Conservation (phyloP, 176 grass and related monocot species). For the Avena atlantica region DNA sequence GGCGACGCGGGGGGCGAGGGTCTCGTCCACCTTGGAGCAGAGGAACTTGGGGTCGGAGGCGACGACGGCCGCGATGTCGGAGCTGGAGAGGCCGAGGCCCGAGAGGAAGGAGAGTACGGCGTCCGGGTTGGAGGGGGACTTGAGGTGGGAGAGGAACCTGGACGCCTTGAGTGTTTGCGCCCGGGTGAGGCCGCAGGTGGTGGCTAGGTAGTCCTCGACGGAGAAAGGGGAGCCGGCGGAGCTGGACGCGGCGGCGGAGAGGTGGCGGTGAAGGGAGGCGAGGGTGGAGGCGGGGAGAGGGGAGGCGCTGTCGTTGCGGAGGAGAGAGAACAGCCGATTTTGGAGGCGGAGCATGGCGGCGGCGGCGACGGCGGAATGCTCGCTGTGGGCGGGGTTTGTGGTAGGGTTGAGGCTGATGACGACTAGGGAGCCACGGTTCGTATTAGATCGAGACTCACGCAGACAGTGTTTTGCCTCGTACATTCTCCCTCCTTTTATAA, state of each 20-base stretch:
- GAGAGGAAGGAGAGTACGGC: constrained; percentile 39
- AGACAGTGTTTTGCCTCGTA: too few relatives aligned
- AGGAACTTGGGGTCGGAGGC: constrained; percentile 27
- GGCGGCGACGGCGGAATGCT: not conserved
- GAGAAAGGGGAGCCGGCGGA: not conserved
- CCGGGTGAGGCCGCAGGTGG: constrained; percentile 42
- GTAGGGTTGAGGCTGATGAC: not conserved
- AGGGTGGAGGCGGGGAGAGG: not conserved
- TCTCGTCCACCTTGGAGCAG: not conserved
- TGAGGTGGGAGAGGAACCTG: not conserved
- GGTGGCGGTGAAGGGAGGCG: not conserved
- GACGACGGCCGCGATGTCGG: constrained; percentile 37
- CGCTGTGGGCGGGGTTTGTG: not conserved
- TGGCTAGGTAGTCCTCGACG: constrained; percentile 52
- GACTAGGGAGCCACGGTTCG: too few relatives aligned
- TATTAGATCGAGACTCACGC: too few relatives aligned
- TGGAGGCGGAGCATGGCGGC: constrained; percentile 23
- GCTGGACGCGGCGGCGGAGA: not conserved
- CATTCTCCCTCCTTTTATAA: too few relatives aligned
- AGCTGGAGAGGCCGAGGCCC: constrained; percentile 32
- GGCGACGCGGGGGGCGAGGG: constrained; percentile 25
- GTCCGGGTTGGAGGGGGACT: constrained; percentile 33
- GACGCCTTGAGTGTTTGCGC: constrained; percentile 13
- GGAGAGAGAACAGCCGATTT: constrained; percentile 15
- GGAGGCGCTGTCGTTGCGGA: not conserved